Conservation (phyloP, 1,284 basidiomycete species). For the Sporisorium reilianum region DNA sequence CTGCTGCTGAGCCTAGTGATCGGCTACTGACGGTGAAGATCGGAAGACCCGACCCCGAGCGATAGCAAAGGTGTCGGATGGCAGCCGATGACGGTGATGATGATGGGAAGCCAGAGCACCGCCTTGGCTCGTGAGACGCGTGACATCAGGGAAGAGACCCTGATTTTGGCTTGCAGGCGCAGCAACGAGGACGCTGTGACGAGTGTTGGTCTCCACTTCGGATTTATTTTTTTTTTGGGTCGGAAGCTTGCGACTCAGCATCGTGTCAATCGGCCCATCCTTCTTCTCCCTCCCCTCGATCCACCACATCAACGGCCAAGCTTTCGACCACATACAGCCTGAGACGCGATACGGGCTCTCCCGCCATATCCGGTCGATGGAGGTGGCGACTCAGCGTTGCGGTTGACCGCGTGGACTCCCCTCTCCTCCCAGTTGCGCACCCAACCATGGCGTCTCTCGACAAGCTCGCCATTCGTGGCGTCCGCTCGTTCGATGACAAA, state of each 20-base stretch:
- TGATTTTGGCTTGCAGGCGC: neutral
- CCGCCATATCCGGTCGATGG: neutral
- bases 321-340: no score
- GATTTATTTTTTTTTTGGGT: slow-evolving; percentile 6
- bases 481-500: slow-evolving; percentile 78
- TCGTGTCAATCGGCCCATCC: slow-evolving; percentile 1
- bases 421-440: neutral
- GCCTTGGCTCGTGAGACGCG: slow-evolving; percentile 12
- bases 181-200: neutral
- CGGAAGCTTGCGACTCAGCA: slow-evolving; percentile 20
- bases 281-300: neutral
- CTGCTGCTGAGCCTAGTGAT: no score
- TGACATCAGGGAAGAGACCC: slow-evolving; percentile 18
- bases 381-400: neutral
- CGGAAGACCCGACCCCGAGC: neutral
- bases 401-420: neutral
- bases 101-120: slow-evolving; percentile 5
- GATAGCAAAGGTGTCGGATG: no score
- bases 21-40: no score
- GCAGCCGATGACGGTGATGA: slow-evolving; percentile 19
- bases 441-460: slow-evolving; percentile 63
- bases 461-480: slow-evolving; percentile 69
- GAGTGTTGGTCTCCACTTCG: slow-evolving; percentile 36
- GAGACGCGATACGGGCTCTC: no score
- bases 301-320: neutral